A percentile compares a stretch with the other conserved stretches of the same genome.
Conservation (phyloP, 345 rosid species). For the Gossypium stocksii region DNA sequence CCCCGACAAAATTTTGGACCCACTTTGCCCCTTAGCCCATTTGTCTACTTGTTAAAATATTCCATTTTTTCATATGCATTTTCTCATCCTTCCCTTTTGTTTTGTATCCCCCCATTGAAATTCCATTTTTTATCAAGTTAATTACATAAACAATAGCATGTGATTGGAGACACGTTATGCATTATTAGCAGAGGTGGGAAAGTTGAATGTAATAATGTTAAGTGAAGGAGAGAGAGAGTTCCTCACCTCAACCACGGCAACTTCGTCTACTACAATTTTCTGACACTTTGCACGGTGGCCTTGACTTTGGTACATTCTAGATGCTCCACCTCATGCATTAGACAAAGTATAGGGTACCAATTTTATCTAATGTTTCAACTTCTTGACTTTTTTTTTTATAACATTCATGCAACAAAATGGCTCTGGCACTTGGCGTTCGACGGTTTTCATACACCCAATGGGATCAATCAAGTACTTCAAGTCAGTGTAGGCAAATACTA, state of each 20-base stretch:
- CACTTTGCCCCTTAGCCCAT: not conserved
- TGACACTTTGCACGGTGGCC: not conserved
- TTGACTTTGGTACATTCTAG: not conserved
- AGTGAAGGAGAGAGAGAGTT: not conserved
- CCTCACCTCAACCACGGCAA: not conserved
- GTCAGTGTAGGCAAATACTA: not conserved
- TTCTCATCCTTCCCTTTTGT: not conserved
- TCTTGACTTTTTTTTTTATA: not conserved
- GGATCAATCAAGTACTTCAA: not conserved
- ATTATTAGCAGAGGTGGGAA: not conserved
- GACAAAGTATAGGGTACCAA: not conserved
- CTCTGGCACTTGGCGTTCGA: not conserved
- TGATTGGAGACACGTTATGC: not conserved
- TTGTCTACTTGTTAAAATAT: not conserved
- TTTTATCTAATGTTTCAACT: not conserved
- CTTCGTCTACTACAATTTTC: not conserved
- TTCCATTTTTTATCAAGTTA: too few relatives aligned
- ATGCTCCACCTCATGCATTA: not conserved
- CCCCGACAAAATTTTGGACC: slow-evolving; percentile 6
- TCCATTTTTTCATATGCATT: not conserved
- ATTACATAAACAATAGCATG: not conserved
- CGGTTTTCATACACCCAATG: slow-evolving; percentile 8
- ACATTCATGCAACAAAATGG: not conserved
- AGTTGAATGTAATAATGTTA: not conserved
- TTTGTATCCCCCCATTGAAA: too few relatives aligned